Evolutionary conservation across 2,329 filamentous ascomycete genomes (phyloP).

Genomic region (Ceratocystis papillata): DNA sequence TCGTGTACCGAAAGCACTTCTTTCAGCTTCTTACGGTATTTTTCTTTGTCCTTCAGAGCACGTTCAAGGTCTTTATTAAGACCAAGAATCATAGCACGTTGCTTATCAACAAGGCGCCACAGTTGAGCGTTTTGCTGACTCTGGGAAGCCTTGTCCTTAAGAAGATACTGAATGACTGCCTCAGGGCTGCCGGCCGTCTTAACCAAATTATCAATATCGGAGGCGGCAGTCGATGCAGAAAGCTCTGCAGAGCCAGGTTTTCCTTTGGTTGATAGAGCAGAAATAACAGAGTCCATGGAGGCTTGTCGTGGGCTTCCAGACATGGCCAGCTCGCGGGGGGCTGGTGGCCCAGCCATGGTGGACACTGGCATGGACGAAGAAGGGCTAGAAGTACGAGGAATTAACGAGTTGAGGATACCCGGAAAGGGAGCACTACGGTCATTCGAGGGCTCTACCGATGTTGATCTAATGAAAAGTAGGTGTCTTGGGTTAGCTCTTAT

Average conservation of each 20-base stretch:
- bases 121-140: conserved; percentile 83
- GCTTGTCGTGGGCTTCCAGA: conserved; percentile 51
- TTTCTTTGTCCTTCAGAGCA: conserved; percentile 85
- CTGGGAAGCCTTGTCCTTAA: conserved; percentile 85
- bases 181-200: conserved; percentile 79
- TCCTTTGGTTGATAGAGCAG: conserved; percentile 54
- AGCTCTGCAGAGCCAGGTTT: conserved; percentile 51
- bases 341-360: conserved; percentile 17
- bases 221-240: conserved; percentile 43
- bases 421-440: conserved; percentile 19
- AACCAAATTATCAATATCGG: conserved; percentile 70
- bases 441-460: conserved; percentile 18
- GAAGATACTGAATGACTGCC: conserved; percentile 72
- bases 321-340: conserved; percentile 34
- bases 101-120: conserved; percentile 94
- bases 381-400: conserved; percentile 40
- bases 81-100: conserved; percentile 82
- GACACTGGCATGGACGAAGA: conserved; percentile 28
- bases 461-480: background rate
- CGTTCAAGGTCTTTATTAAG: conserved; percentile 91
- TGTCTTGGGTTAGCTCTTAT: background rate
- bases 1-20: conserved; percentile 44
- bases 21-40: conserved; percentile 82
- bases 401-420: conserved; percentile 9
- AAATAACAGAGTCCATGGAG: conserved; percentile 90